Base-by-base conservation (phyloP, 2,329 filamentous ascomycete genomes). In the Tolypocladium ophioglossoides region DNA sequence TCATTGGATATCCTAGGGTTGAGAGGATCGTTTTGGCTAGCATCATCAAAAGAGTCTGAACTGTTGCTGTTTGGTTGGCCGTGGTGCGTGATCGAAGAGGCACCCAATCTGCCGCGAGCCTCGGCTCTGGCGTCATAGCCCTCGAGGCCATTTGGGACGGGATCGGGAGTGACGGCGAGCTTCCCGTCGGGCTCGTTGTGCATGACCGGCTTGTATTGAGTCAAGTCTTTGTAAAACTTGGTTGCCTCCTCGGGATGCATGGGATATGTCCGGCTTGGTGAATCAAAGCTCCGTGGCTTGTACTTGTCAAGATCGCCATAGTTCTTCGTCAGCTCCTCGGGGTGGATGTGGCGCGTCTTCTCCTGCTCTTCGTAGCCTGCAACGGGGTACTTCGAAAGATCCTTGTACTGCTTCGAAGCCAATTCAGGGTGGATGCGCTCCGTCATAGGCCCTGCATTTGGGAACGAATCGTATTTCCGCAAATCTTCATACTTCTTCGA, bases 241-340 rank as follows among this genome's bases (percentile, higher is more conserved):
- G 66, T 62, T 7, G 61, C 63, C 56, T 72, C 68, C 57, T 72
- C 70, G 1, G 69, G 65, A 35, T 70, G 61, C 18, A 57, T 56
- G 2, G 65, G 66, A 34, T 66, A 63, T 9, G 61, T 55, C 48
- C 55, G 61, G 35, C 62, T 58, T 9, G 57, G 51, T 2, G 63
- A 62, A 39, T 66, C 66, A 51, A 70, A 68, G 4, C 57, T 56
- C 22, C 59, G 58, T 2, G 63, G 61, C n/a, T 61, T 60, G 57
- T 78, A 78, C 54, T 70, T 64, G 52, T 66, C 64, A 51, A 78
- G 65, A 53, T 78, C 75, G 10, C 66, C 62, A 46, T 75, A 73
- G 7, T 64, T 58, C 54, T 73, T 74, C 30, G 67, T 67, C 47
- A 65, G 57, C 55, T 72, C 69, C 56, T 73, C 71, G 11, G 70